Evolutionary conservation across 495 filamentous ascomycete genomes (phyloP).

Genomic region (Aspergillus steynii): DNA sequence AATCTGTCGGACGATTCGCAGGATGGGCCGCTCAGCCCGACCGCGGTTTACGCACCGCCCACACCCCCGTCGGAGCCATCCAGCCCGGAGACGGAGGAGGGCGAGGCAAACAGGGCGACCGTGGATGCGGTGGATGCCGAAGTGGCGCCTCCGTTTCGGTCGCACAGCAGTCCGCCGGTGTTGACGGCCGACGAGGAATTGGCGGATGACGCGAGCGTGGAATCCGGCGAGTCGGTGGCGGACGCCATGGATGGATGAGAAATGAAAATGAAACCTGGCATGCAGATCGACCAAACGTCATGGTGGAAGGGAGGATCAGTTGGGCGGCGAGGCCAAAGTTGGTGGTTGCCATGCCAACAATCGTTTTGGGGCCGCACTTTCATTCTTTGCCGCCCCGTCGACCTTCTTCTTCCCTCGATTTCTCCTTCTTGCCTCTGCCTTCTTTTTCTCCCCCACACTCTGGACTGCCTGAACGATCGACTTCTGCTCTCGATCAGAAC

Average conservation of each 20-base stretch:
- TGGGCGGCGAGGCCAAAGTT: not conserved
- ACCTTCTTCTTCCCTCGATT: constrained; percentile 19
- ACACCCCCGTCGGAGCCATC: constrained; percentile 42
- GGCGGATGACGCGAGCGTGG: constrained; percentile 7
- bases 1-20: constrained; percentile 45
- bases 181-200: constrained; percentile 25
- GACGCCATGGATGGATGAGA: not conserved
- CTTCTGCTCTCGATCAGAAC: not conserved
- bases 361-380: constrained; percentile 35
- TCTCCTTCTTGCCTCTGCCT: constrained; percentile 7
- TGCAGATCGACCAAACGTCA: not conserved
- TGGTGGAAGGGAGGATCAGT: not conserved
- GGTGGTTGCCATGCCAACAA: constrained; percentile 48
- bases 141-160: constrained; percentile 29
- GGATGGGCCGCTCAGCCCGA: constrained; percentile 38
- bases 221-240: not conserved
- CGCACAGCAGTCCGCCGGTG: constrained; percentile 45
- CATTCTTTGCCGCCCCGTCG: constrained; percentile 13
- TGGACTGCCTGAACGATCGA: too few species aligned
- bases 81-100: constrained; percentile 21
- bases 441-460: constrained; percentile 4
- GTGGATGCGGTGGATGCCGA: constrained; percentile 25
- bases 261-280: not conserved
- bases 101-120: constrained; percentile 11
- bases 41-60: constrained; percentile 46